These are phyloP conservation scores for Mycena olivaceomarginata DNA, from an alignment of 768 basidiomycete genomes.

Conservation along the genomic window DNA sequence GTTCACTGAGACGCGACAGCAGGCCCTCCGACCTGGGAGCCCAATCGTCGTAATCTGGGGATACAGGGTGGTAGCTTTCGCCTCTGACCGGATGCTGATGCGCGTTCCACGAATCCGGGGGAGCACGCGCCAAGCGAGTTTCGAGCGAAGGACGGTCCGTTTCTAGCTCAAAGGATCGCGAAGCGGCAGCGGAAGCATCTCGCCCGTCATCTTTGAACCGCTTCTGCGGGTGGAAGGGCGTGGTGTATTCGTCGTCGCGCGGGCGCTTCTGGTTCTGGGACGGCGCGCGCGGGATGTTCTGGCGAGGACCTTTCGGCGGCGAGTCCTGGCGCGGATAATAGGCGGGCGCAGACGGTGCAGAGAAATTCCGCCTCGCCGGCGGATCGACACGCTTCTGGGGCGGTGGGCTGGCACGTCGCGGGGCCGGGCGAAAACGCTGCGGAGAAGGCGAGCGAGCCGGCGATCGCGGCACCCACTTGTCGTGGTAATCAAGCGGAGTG, in stretches of 20 bases:
- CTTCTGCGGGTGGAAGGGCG: conserved; percentile 30
- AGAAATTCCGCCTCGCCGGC: conserved; percentile 15
- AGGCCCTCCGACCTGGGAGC: conserved; percentile 22
- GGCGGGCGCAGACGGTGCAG: conserved; percentile 10
- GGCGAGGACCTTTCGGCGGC: conserved; percentile 34
- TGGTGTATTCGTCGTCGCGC: conserved; percentile 37
- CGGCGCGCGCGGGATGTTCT: conserved; percentile 5
- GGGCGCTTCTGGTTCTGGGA: conserved; percentile 36
- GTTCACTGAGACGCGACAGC: conserved; percentile 38
- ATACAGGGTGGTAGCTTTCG: conserved; percentile 33
- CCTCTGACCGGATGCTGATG: conserved; percentile 15
- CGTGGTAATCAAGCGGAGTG: neutral
- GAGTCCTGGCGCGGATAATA: conserved; percentile 16
- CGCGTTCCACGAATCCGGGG: conserved; percentile 9
- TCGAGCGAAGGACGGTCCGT: conserved; percentile 34
- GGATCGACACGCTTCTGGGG: neutral
- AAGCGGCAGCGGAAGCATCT: neutral
- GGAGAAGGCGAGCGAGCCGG: conserved; percentile 4
- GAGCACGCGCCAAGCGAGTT: conserved; percentile 23
- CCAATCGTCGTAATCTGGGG: neutral
- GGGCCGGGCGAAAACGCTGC: neutral
- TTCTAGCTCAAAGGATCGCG: conserved; percentile 6
- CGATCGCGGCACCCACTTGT: neutral
- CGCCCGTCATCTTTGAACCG: conserved; percentile 40
- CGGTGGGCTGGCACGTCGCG: neutral